Conservation (phyloP, 2,329 filamentous ascomycete species). For the Microthyrium microscopicum region DNA sequence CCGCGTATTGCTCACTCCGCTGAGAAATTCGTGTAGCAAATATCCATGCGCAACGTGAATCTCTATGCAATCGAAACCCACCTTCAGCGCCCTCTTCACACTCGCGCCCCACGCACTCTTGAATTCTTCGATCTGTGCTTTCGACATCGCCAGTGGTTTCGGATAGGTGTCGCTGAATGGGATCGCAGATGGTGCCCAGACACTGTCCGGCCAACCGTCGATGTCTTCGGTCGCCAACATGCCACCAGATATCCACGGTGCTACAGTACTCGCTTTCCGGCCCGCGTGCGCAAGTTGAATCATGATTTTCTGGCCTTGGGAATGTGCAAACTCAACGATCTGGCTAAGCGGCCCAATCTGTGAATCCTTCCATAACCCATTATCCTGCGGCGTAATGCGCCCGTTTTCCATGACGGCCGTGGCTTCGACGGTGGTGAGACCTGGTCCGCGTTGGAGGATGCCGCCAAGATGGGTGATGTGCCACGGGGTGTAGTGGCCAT, state of each 20-base stretch:
- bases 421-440: constrained; percentile 61
- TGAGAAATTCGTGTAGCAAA: constrained; percentile 53
- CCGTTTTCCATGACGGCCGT: constrained; percentile 60
- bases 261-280: constrained; percentile 40
- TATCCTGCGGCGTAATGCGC: constrained; percentile 66
- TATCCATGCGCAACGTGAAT: constrained; percentile 72
- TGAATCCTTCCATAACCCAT: constrained; percentile 68
- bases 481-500: constrained; percentile 63
- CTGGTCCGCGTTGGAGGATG: constrained; percentile 59
- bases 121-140: constrained; percentile 48
- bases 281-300: constrained; percentile 76
- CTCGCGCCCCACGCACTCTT: constrained; percentile 48
- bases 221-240: constrained; percentile 36
- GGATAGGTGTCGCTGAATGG: constrained; percentile 46
- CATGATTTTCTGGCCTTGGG: constrained; percentile 57
- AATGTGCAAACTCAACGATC: constrained; percentile 64
- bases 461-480: constrained; percentile 71
- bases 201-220: constrained; percentile 38
- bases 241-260: constrained; percentile 44
- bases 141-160: constrained; percentile 49
- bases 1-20: constrained; percentile 51
- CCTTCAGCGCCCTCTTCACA: constrained; percentile 34
- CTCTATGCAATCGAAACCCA: constrained; percentile 64
- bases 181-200: constrained; percentile 40
- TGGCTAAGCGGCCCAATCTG: constrained; percentile 58